A percentile compares a stretch with the other conserved stretches of the same genome.
These are phyloP conservation scores for Agaricus sinodeliciosus DNA, from an alignment of 768 basidiomycete species.

Conservation along the genomic window DNA sequence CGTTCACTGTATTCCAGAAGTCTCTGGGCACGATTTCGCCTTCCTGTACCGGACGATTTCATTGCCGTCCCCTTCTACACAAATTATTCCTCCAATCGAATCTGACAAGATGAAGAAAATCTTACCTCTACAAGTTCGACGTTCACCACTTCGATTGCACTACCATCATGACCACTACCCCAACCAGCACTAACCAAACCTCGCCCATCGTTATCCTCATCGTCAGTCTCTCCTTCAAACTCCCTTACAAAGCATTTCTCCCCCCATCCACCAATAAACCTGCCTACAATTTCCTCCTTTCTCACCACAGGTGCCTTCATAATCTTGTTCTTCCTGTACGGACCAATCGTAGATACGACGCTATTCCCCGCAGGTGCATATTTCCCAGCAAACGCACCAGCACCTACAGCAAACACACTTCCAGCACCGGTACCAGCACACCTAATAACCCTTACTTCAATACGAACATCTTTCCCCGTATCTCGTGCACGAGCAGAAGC, in stretches of 20 bases:
- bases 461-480: constrained; percentile 31
- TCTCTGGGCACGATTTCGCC: constrained; percentile 60
- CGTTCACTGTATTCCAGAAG: constrained; percentile 62
- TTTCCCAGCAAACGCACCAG: constrained; percentile 8
- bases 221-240: constrained; percentile 22
- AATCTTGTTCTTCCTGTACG: constrained; percentile 8
- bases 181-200: constrained; percentile 61
- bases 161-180: constrained; percentile 77
- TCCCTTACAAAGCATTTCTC: constrained; percentile 28
- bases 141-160: constrained; percentile 63
- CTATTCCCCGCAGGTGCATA: constrained; percentile 8
- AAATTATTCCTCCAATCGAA: background rate
- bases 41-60: constrained; percentile 43
- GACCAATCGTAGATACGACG: background rate
- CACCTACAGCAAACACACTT: constrained; percentile 20
- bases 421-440: constrained; percentile 26
- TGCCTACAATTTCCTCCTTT: constrained; percentile 37
- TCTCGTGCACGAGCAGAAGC: constrained; percentile 31
- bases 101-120: constrained; percentile 6
- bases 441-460: constrained; percentile 34
- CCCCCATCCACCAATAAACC: constrained; percentile 41
- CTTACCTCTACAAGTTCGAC: constrained; percentile 61
- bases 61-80: constrained; percentile 44
- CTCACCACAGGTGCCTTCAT: constrained; percentile 17
- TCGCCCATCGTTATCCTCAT: constrained; percentile 50